phyloP scores from a whole-genome alignment of 2,329 filamentous ascomycete genomes.

The Aspergillus awamori region DNA sequence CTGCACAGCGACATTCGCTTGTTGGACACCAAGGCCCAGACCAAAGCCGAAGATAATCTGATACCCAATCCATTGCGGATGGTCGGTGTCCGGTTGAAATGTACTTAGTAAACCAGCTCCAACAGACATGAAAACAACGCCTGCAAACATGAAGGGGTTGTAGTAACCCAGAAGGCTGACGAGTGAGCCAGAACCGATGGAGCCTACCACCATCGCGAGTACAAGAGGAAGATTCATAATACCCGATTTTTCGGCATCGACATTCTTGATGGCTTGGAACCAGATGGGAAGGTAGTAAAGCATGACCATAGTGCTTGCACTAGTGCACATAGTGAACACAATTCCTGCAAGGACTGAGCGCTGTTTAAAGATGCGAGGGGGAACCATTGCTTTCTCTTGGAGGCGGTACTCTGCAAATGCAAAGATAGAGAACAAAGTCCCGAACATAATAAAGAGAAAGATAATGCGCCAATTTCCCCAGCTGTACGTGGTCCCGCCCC shows the following conservation, averaged over 20 bases:
- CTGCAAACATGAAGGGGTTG: conserved; percentile 40
- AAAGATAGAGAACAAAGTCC: conserved; percentile 27
- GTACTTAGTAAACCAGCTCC: conserved; percentile 42
- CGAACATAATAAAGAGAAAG: conserved; percentile 32
- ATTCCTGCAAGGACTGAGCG: conserved; percentile 19
- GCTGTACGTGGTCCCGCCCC: conserved; percentile 39
- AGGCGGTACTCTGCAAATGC: conserved; percentile 28
- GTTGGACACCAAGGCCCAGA: conserved; percentile 39
- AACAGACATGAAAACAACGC: conserved; percentile 34
- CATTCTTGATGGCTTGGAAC: conserved; percentile 43
- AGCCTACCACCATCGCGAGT: conserved; percentile 32
- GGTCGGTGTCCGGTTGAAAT: conserved; percentile 31
- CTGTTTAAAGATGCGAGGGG: conserved; percentile 28
- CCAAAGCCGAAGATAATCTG: conserved; percentile 41
- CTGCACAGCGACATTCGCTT: conserved; percentile 39
- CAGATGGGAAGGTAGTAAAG: conserved; percentile 42
- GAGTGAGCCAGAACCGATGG: conserved; percentile 33
- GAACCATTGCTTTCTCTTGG: conserved; percentile 32
- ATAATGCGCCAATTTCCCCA: conserved; percentile 37
- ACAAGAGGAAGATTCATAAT: conserved; percentile 40
- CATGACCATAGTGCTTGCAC: conserved; percentile 7
- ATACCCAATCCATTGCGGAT: conserved; percentile 44
- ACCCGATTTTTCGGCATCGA: conserved; percentile 35
- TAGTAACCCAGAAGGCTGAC: conserved; percentile 41
- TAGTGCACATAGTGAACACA: conserved; percentile 1